Percentiles rank a stretch among this genome's conserved stretches.
Evolutionary conservation across 2,329 filamentous ascomycete species (phyloP).

Genomic region (Lecanoromycetidae sp.): DNA sequence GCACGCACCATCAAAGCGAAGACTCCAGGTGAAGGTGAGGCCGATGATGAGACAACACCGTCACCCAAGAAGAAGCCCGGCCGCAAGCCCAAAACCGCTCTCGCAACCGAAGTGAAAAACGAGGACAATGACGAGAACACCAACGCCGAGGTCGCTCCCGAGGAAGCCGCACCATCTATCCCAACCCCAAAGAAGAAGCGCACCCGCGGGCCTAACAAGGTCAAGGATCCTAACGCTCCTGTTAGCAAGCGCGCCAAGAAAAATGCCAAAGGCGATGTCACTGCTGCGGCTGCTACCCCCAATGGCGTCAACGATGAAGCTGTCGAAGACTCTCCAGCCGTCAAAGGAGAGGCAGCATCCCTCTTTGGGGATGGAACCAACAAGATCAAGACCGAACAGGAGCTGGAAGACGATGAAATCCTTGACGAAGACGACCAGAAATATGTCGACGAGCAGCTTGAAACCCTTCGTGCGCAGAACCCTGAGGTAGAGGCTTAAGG

Average conservation of each 20-base stretch:
- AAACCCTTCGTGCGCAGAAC: too few relatives aligned
- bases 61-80: constrained; percentile 12
- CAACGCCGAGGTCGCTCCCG: not conserved
- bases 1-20: constrained; percentile 1
- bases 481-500: not conserved
- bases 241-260: constrained; percentile 18
- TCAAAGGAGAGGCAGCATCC: too few relatives aligned
- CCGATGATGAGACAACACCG: not conserved
- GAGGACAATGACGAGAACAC: not conserved
- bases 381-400: not conserved
- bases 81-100: constrained; percentile 15
- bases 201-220: constrained; percentile 11
- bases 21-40: not conserved
- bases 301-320: not conserved
- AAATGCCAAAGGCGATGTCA: constrained; percentile 2
- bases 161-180: not conserved
- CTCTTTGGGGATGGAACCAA: not conserved
- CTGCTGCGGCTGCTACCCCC: not conserved
- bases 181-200: constrained; percentile 10
- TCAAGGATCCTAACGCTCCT: constrained; percentile 19
- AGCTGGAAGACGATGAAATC: not conserved
- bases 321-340: constrained; percentile 13
- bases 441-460: too few relatives aligned
- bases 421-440: not conserved
- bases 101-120: not conserved